Evolutionary conservation across 2,329 filamentous ascomycete species (phyloP), one percentile per base, ranked within the genome.

Genomic region (Diaporthe destruens): DNA sequence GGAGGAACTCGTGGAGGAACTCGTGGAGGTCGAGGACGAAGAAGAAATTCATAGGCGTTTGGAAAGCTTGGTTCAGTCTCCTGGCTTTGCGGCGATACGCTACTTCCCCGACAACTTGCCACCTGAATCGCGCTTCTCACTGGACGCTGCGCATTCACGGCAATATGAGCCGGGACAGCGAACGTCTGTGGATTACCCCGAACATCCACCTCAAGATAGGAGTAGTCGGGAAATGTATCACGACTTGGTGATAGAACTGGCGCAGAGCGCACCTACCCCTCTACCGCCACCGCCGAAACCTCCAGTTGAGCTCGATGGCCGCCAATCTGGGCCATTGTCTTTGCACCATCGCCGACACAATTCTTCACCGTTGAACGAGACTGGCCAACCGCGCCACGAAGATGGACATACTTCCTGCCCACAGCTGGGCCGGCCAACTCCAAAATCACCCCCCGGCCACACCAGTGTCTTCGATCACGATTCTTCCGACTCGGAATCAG

Each of bases 381-480:
- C 44, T 18, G 29, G 29, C 3, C 39, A 47, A 16, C 6, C 49
- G 25, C 57, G 34, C 57, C 42, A 25, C n/a, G 59, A 20, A 18
- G n/a, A 65, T 14, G 25, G 44, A 36, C 29, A 65, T 5, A 23
- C 42, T 18, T 49, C 59, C 20, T 51, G 59, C 16, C 59, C 42
- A 18, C 59, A 51, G 12, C 20, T 65, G 42, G 34, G 44, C 42
- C 47, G 44, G 4, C 25, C 44, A 34, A 11, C 42, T 1, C 18
- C 29, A 23, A 34, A 36, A 2, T 65, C 59, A 14, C 36, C 36
- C 9, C 29, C 29, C 29, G 29, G 29, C 2, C n/a, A 59, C n/a
- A 65, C 51, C 42, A 65, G 59, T 6, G 59, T 65, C 59, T 65
- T 65, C 20, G 59, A 65, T 11, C 59, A 49, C 29, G 59, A 65